These are phyloP conservation scores for Aspergillus oerlinghausenensis DNA, from an alignment of 2,329 filamentous ascomycete species.

Conservation along the genomic window DNA sequence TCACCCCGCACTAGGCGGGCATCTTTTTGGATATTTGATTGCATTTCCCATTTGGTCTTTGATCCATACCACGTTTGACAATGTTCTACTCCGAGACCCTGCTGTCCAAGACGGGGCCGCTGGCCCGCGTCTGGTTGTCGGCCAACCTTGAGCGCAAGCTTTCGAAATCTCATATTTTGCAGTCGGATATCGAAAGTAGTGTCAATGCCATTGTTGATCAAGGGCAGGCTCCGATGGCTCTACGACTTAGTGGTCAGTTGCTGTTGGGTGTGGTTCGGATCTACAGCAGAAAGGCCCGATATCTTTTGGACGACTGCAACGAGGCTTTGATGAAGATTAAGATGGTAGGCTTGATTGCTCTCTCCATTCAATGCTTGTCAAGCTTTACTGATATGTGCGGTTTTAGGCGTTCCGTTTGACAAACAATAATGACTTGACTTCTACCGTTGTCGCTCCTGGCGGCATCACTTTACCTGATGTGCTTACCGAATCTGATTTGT, in stretches of 20 bases:
- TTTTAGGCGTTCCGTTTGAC: conserved; percentile 82
- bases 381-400: conserved; percentile 28
- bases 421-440: conserved; percentile 92
- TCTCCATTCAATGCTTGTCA: not conserved
- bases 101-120: conserved; percentile 90
- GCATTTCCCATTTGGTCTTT: conserved; percentile 5
- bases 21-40: conserved; percentile 15
- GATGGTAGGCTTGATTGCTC: conserved; percentile 60
- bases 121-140: conserved; percentile 97
- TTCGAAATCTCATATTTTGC: conserved; percentile 91
- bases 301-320: conserved; percentile 94
- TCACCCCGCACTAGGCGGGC: conserved; percentile 32
- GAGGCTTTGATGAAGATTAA: conserved; percentile 98
- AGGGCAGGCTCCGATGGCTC: conserved; percentile 87
- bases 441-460: conserved; percentile 73
- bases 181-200: conserved; percentile 91
- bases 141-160: conserved; percentile 98
- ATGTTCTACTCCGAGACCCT: conserved; percentile 99
- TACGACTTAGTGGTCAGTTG: conserved; percentile 89
- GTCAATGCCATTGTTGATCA: conserved; percentile 93
- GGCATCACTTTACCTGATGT: conserved; percentile 85
- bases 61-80: conserved; percentile 13
- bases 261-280: conserved; percentile 94
- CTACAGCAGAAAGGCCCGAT: conserved; percentile 94
- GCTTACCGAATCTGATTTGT: conserved; percentile 87